Conservation (phyloP, 352 stramenopile genomes). For the Phytophthora sp. region DNA sequence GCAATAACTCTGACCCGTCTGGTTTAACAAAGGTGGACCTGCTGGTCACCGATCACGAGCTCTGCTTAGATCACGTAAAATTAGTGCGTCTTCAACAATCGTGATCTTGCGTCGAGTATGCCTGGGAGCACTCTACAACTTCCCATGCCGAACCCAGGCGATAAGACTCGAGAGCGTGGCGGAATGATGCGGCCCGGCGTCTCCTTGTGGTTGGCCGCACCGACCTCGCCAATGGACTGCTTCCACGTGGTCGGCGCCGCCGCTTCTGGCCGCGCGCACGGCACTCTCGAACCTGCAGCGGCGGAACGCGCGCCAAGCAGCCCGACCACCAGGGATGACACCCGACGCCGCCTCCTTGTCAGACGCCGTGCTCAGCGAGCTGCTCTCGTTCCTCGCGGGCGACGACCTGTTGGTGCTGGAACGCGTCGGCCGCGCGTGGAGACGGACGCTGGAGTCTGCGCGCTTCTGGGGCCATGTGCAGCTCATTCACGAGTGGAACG, state of each 20-base stretch:
- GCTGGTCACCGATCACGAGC: too few relatives aligned
- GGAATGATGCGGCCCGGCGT: conserved; percentile 11
- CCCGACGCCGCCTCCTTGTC: conserved; percentile 13
- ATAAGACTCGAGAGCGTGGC: too few relatives aligned
- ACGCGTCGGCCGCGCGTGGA: conserved; percentile 45
- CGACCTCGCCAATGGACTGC: conserved; percentile 26
- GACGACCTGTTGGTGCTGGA: conserved; percentile 63
- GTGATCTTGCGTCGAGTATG: too few relatives aligned
- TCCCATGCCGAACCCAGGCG: too few relatives aligned
- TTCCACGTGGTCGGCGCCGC: conserved; percentile 16
- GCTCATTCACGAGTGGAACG: conserved; percentile 41
- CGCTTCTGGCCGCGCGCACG: neutral
- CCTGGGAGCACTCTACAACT: too few relatives aligned
- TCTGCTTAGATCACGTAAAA: too few relatives aligned
- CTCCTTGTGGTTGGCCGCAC: conserved; percentile 15
- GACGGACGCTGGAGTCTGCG: conserved; percentile 26
- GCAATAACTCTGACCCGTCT: too few relatives aligned
- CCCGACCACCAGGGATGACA: conserved; percentile 18
- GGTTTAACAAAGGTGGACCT: too few relatives aligned
- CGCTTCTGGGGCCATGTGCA: conserved; percentile 41
- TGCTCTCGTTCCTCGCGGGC: conserved; percentile 57
- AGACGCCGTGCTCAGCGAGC: conserved; percentile 34
- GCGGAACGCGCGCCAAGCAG: conserved; percentile 6
- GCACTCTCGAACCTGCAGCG: conserved; percentile 24
- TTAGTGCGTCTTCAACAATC: too few relatives aligned